Percentiles rank a stretch among this genome's conserved stretches.
These are phyloP conservation scores for Trichoderma endophyticum DNA, from an alignment of 2,329 filamentous ascomycete species.

Conservation along the genomic window DNA sequence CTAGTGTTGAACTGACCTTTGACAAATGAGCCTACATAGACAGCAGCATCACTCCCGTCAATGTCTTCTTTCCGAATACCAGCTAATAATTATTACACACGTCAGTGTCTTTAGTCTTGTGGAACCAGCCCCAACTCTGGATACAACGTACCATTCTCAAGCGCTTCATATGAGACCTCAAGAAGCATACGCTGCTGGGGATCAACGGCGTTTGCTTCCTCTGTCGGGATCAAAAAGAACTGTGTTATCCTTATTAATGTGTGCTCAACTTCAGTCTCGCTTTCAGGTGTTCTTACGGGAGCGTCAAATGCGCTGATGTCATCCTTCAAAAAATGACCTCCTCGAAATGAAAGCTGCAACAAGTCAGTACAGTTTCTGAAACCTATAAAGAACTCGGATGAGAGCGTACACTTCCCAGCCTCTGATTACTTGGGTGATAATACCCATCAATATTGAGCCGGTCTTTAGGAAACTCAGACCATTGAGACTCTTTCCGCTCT, in stretches of 20 bases:
- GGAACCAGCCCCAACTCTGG: neutral
- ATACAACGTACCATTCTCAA: slow-evolving; percentile 44
- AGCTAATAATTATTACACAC: slow-evolving; percentile 29
- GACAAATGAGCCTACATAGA: slow-evolving; percentile 51
- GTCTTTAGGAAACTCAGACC: slow-evolving; percentile 46
- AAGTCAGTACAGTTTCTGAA: slow-evolving; percentile 10
- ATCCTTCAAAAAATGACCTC: slow-evolving; percentile 50
- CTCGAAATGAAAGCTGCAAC: slow-evolving; percentile 44
- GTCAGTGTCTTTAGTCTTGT: neutral
- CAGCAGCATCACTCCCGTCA: slow-evolving; percentile 43
- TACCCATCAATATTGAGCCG: slow-evolving; percentile 53
- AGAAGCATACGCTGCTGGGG: slow-evolving; percentile 52
- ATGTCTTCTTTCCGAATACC: slow-evolving; percentile 44
- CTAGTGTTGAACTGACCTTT: slow-evolving; percentile 36
- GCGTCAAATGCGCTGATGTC: slow-evolving; percentile 49
- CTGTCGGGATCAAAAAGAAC: slow-evolving; percentile 51
- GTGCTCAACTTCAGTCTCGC: neutral
- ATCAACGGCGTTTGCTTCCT: slow-evolving; percentile 52
- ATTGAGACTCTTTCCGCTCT: slow-evolving; percentile 42
- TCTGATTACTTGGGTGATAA: slow-evolving; percentile 50
- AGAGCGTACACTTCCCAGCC: slow-evolving; percentile 45
- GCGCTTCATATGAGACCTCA: slow-evolving; percentile 49
- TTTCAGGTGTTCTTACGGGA: slow-evolving; percentile 35
- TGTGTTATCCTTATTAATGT: slow-evolving; percentile 23
- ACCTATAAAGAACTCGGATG: neutral